These are phyloP conservation scores for Dictyostelium citrinum DNA, from an alignment of 78 protist genomes.

Conservation along the genomic window DNA sequence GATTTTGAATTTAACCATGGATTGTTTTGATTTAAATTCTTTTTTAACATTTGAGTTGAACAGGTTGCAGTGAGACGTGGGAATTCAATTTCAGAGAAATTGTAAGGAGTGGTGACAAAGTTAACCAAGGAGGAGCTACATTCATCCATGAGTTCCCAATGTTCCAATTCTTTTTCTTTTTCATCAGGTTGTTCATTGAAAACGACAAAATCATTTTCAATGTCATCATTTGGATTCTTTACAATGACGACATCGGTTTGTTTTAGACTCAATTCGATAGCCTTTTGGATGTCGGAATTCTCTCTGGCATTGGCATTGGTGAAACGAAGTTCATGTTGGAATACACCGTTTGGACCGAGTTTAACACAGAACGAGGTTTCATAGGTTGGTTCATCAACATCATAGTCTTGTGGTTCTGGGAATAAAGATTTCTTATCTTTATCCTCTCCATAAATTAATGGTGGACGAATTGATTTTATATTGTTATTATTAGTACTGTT, in stretches of 20 bases:
- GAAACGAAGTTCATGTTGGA: slow-evolving; percentile 49
- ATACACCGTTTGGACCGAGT: neutral
- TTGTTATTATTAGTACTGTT: neutral
- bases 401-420: slow-evolving; percentile 35
- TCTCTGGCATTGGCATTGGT: neutral
- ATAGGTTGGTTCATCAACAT: neutral
- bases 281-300: slow-evolving; percentile 40
- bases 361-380: neutral
- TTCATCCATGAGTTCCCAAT: slow-evolving; percentile 67
- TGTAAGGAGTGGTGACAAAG: slow-evolving; percentile 41
- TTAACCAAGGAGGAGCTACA: slow-evolving; percentile 22
- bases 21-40: neutral
- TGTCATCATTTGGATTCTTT: neutral
- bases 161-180: slow-evolving; percentile 23
- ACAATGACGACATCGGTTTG: neutral
- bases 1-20: slow-evolving; percentile 6
- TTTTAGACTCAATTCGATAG: slow-evolving; percentile 41
- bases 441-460: slow-evolving; percentile 1
- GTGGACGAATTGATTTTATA: neutral
- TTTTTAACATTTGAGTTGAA: neutral
- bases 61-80: neutral
- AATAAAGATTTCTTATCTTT: slow-evolving; percentile 3
- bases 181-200: slow-evolving; percentile 9
- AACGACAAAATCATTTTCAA: slow-evolving; percentile 51
- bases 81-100: slow-evolving; percentile 40